These are phyloP conservation scores for Xylaria cubensis DNA, from an alignment of 495 filamentous ascomycete genomes.

Conservation along the genomic window DNA sequence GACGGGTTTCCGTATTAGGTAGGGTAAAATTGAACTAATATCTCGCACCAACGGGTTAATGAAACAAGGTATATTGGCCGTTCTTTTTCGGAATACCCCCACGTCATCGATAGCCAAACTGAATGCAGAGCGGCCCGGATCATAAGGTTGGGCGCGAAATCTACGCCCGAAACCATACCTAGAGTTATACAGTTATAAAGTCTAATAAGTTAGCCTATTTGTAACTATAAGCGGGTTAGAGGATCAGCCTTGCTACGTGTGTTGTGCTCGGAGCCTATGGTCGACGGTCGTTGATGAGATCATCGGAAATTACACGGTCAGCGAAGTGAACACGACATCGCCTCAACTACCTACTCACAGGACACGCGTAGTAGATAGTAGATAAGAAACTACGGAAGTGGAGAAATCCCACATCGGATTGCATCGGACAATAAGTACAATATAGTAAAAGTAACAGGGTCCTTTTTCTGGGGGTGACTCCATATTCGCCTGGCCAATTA, in stretches of 20 bases:
- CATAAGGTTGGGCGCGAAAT: conserved; percentile 4
- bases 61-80: not conserved
- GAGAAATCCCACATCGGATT: conserved; percentile 9
- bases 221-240: too few relatives aligned
- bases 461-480: conserved; percentile 9
- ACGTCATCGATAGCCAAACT: not conserved
- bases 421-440: conserved; percentile 16
- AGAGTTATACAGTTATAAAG: not conserved
- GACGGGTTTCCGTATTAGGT: conserved; percentile 14
- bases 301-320: conserved; percentile 19
- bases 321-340: conserved; percentile 7
- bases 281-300: not conserved
- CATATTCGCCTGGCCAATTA: conserved; percentile 1
- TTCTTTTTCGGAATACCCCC: conserved; percentile 3
- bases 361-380: not conserved
- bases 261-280: not conserved
- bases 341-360: not conserved
- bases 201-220: not conserved
- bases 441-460: not conserved
- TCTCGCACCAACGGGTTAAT: conserved; percentile 2
- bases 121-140: not conserved
- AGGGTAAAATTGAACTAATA: conserved; percentile 5
- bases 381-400: not conserved
- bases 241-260: not conserved
- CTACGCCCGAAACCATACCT: not conserved